Evolutionary conservation across 129 eudicot species (phyloP), one percentile per base, ranked within the genome.

Genomic region (Apium graveolens): DNA sequence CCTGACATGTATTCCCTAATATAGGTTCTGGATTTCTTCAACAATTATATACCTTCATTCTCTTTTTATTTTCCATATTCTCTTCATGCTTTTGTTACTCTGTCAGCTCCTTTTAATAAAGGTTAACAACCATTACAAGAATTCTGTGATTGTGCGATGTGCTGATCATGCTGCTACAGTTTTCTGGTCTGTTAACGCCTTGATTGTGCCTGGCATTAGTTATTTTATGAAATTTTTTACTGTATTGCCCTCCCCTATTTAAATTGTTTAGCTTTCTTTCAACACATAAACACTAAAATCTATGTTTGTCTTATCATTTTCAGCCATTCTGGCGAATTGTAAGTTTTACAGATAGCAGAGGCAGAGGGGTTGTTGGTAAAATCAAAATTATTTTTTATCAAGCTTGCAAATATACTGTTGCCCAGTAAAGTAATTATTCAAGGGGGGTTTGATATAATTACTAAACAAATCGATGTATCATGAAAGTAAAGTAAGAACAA

Each of bases 251-350:
- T 44, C 48, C 57, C n/a, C 5, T 11, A 72, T 72, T 24, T 72
- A 44, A 26, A 3, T 44, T 43, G 41, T 74, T 42, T 6, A 11
- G 57, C 65, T 77, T 66, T 73, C 78, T 74, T 62, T 55, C 41
- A 37, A 32, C 13, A 21, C 39, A n/a, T 75, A 48, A 24, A 35
- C 57, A 70, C 78, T 49, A 44, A 65, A 76, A 78, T 76, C 57
- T 74, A 73, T 80, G 84, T 11, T 79, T 29, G 0, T 79, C 57
- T 71, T n/a, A n/a, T 38, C 38, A 38, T 84, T 78, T 86, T 85
- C 96, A 94, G 91, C 91, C 91, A 63, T 88, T 85, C 79, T 88
- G 87, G 87, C 87, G 78, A 37, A 85, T 85, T 73, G 83, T 88
- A 31, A 85, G 84, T 78, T 85, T 78, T 38, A 35, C 78, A 13